phyloP scores from a whole-genome alignment of 2,329 filamentous ascomycete genomes.

The Alternaria ventricosa region DNA sequence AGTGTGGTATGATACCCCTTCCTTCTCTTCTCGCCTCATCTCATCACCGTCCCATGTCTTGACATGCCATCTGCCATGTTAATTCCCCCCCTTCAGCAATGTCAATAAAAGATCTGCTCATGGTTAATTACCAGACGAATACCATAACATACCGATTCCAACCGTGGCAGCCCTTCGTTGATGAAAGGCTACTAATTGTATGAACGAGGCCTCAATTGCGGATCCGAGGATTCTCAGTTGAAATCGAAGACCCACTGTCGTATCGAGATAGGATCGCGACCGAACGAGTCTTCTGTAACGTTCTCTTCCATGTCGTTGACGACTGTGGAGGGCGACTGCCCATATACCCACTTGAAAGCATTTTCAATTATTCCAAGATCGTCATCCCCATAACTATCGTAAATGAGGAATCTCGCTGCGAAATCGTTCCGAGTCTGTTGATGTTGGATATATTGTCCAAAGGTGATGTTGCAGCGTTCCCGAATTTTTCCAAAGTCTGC shows the following conservation, averaged over 20 bases:
- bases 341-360: conserved; percentile 5
- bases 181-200: neutral
- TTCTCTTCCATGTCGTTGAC: neutral
- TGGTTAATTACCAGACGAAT: neutral
- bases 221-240: neutral
- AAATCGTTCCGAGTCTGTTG: neutral
- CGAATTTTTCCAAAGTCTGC: neutral
- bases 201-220: neutral
- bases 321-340: neutral
- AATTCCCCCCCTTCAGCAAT: neutral
- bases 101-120: neutral
- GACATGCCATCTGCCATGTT: neutral
- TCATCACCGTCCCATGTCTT: neutral
- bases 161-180: neutral
- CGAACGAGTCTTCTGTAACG: neutral
- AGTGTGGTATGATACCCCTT: neutral
- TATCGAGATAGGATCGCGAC: neutral
- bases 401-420: neutral
- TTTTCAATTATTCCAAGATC: neutral
- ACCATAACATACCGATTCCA: neutral
- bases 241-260: conserved; percentile 1
- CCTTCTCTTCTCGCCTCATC: neutral
- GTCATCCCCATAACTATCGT: neutral
- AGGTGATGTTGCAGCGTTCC: neutral
- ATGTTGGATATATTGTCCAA: neutral